Conservation (phyloP, 176 grass and related monocot species). For the Echinochloa phyllopogon region DNA sequence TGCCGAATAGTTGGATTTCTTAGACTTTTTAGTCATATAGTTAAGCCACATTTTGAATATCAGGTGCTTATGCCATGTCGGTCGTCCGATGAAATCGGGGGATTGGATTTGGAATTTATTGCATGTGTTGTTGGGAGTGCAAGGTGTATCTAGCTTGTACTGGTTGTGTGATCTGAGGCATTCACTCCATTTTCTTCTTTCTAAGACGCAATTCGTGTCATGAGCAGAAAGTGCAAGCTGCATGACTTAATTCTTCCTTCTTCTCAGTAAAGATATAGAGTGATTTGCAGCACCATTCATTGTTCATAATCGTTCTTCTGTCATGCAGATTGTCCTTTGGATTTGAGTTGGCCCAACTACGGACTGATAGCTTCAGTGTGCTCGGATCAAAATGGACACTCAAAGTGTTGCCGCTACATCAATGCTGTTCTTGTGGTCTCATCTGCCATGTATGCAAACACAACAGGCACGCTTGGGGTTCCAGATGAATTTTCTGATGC, state of each 20-base stretch:
- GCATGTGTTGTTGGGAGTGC: background rate
- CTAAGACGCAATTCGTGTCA: background rate
- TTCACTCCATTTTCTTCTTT: constrained; percentile 22
- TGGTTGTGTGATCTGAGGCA: constrained; percentile 17
- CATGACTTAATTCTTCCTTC: background rate
- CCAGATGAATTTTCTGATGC: constrained; percentile 57
- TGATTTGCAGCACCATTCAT: background rate
- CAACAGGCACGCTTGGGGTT: constrained; percentile 76
- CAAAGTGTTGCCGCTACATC: constrained; percentile 91
- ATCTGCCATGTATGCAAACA: constrained; percentile 76
- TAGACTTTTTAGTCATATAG: background rate
- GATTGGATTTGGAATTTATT: constrained; percentile 36
- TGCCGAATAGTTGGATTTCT: background rate
- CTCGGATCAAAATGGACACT: constrained; percentile 66
- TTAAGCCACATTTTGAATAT: constrained; percentile 17
- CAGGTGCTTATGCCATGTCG: constrained; percentile 1
- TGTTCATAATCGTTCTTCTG: constrained; percentile 4
- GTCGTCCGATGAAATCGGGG: constrained; percentile 3
- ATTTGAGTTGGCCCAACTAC: constrained; percentile 88
- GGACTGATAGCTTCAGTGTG: constrained; percentile 69
- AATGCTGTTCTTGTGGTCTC: constrained; percentile 84
- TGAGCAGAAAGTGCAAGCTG: background rate
- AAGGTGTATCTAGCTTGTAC: constrained; percentile 13
- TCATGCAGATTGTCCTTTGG: constrained; percentile 81
- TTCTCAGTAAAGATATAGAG: background rate